Base-by-base conservation (phyloP, 495 filamentous ascomycete genomes). In the Neurospora sp. region DNA sequence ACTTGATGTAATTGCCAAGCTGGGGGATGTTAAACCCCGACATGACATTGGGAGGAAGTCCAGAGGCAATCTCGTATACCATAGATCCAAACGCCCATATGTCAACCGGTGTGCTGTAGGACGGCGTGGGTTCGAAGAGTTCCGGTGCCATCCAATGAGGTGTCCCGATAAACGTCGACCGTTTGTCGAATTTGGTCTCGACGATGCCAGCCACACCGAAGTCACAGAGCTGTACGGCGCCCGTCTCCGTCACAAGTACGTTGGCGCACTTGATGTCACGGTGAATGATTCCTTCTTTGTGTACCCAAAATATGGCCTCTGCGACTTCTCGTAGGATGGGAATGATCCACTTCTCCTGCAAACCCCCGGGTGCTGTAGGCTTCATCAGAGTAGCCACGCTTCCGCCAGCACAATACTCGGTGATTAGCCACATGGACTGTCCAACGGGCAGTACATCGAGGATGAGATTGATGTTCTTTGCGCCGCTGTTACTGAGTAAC, bases 101-200 rank as follows among this genome's bases (percentile, higher is more conserved):
- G 77, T 99, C 96, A 72, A 98, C 90, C 81, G 94, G 83, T 11
- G 88, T 89, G 77, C 86, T 88, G 77, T 91, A 89, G 40, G 86
- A 85, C 27, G 85, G 81, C 2, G 82, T 81, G 4, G 83, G 81
- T 11, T 85, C 85, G 72, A 93, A 91, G 73, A 96, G 87, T 78
- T 99, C 96, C 0, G 94, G 96, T 1, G 96, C 92, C 94, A 98
- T 97, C 93, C 95, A 99, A 82, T 97, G 89, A 18, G 93, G 93
- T 7, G 96, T 98, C 11, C 96, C 96, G 61, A 99, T 92, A 80
- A 97, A 94, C 0, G 96, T 99, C 4, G 91, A 91, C 38, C 96
- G 85, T 81, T 98, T 99, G 76, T 96, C 92, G 53, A 89, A 78
- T 72, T 92, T 92, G 12, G 89, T 92, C 75, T 97, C 93, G 48